Evolutionary conservation across 495 filamentous ascomycete genomes (phyloP).

Genomic region (Astrocystis sublimbata): DNA sequence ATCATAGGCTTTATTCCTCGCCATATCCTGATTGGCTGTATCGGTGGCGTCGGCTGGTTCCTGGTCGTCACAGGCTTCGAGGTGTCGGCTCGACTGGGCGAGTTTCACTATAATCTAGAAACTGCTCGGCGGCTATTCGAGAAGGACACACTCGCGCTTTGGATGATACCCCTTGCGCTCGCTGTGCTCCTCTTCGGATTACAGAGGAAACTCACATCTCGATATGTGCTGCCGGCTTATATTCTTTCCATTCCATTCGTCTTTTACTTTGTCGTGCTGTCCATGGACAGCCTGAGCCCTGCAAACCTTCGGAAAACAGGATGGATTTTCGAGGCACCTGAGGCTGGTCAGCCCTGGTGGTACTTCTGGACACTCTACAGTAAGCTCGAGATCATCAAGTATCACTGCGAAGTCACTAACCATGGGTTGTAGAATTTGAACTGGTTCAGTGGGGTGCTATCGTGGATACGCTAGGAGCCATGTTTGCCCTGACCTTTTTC

Average conservation of each 20-base stretch:
- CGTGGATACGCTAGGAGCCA: slow-evolving; percentile 78
- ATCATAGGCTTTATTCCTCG: slow-evolving; percentile 95
- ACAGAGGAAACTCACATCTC: slow-evolving; percentile 73
- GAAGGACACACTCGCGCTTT: slow-evolving; percentile 73
- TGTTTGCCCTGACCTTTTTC: slow-evolving; percentile 97
- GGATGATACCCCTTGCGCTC: slow-evolving; percentile 76
- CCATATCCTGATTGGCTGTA: slow-evolving; percentile 94
- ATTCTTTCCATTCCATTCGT: slow-evolving; percentile 76
- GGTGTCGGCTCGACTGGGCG: slow-evolving; percentile 87
- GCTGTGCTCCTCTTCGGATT: slow-evolving; percentile 72
- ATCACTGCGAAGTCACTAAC: slow-evolving; percentile 18
- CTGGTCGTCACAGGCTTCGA: slow-evolving; percentile 88
- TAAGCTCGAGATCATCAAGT: slow-evolving; percentile 41
- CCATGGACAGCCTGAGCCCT: slow-evolving; percentile 63
- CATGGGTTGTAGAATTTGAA: slow-evolving; percentile 59
- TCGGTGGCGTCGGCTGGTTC: slow-evolving; percentile 98
- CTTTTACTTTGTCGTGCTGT: slow-evolving; percentile 79
- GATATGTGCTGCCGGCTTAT: slow-evolving; percentile 82
- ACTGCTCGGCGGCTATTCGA: slow-evolving; percentile 72
- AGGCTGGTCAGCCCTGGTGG: slow-evolving; percentile 87
- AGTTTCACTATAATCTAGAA: slow-evolving; percentile 73
- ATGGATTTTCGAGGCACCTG: slow-evolving; percentile 88
- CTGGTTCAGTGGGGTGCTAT: slow-evolving; percentile 80
- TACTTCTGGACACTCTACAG: slow-evolving; percentile 95
- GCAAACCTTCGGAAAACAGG: slow-evolving; percentile 64